These are phyloP conservation scores for Ogataea thermomethanolica DNA, from an alignment of 805 yeast species.

Conservation along the genomic window DNA sequence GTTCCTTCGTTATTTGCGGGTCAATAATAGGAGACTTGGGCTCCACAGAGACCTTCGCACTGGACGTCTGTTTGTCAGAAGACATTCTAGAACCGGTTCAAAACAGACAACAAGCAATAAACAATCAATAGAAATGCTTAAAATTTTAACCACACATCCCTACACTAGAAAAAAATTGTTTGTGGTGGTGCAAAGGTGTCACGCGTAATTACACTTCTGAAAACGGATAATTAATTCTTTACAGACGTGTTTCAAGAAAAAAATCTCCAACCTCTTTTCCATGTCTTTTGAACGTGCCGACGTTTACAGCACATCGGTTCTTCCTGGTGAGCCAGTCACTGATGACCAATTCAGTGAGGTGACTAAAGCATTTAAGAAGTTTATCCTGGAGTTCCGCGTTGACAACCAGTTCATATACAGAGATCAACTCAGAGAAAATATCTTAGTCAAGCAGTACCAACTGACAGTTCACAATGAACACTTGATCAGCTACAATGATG, in stretches of 20 bases:
- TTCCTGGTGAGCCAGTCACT: constrained; percentile 75
- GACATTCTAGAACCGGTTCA: constrained; percentile 2
- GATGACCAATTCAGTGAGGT: constrained; percentile 66
- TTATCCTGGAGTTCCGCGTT: constrained; percentile 81
- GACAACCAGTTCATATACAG: constrained; percentile 81
- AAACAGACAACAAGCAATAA: constrained; percentile 5
- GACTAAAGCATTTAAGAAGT: constrained; percentile 72
- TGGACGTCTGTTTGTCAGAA: constrained; percentile 1
- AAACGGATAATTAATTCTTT: constrained; percentile 7
- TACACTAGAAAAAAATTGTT: constrained; percentile 3
- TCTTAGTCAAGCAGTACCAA: constrained; percentile 69
- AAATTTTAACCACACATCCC: constrained; percentile 12
- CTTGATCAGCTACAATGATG: constrained; percentile 83
- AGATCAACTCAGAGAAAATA: constrained; percentile 86
- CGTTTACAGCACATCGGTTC: constrained; percentile 70
- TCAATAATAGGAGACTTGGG: constrained; percentile 10
- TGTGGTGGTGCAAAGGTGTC: background rate
- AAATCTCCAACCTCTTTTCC: constrained; percentile 2
- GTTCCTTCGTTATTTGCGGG: constrained; percentile 15
- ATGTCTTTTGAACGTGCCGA: constrained; percentile 79
- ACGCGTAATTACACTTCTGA: constrained; percentile 10
- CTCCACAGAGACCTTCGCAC: background rate
- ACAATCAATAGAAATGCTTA: constrained; percentile 2
- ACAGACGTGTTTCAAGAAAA: constrained; percentile 12
- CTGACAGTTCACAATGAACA: constrained; percentile 79